These are phyloP conservation scores for Helianthus tuberosus DNA, from an alignment of 129 eudicot genomes.

Conservation along the genomic window DNA sequence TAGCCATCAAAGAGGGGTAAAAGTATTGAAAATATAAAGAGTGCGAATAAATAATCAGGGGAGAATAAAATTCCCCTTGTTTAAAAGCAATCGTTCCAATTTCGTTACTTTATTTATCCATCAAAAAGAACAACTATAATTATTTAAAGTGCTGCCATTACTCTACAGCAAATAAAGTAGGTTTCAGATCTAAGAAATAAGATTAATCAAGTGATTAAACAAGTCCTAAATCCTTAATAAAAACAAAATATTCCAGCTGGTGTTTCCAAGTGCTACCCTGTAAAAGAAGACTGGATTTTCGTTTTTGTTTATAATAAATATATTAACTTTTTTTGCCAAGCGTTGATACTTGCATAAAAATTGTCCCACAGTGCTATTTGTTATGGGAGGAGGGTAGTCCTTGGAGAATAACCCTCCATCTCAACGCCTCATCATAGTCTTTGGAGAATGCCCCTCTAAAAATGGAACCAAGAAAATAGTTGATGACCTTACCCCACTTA, in stretches of 20 bases:
- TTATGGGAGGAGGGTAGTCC: no score
- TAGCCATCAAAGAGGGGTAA: no score
- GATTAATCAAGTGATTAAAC: conserved; percentile 37
- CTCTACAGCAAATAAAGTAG: conserved; percentile 30
- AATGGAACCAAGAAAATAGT: no score
- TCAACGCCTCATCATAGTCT: no score
- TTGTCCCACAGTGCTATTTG: not conserved
- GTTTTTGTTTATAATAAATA: conserved; percentile 15
- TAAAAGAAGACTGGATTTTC: conserved; percentile 25
- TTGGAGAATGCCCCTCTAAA: no score
- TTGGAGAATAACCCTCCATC: no score
- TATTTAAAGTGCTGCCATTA: conserved; percentile 23
- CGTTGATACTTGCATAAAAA: conserved; percentile 2
- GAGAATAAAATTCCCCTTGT: no score
- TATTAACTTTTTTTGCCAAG: conserved; percentile 21
- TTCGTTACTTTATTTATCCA: conserved; percentile 17
- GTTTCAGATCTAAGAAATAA: conserved; percentile 32
- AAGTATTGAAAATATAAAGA: no score
- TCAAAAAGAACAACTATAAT: conserved; percentile 18
- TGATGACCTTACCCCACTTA: no score
- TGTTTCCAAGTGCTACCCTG: conserved; percentile 41
- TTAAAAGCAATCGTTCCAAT: conserved; percentile 14
- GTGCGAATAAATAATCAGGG: no score
- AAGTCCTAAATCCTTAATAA: conserved; percentile 26
- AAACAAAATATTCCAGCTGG: conserved; percentile 39